Conservation (phyloP, 345 rosid genomes). For the Populus simonii region DNA sequence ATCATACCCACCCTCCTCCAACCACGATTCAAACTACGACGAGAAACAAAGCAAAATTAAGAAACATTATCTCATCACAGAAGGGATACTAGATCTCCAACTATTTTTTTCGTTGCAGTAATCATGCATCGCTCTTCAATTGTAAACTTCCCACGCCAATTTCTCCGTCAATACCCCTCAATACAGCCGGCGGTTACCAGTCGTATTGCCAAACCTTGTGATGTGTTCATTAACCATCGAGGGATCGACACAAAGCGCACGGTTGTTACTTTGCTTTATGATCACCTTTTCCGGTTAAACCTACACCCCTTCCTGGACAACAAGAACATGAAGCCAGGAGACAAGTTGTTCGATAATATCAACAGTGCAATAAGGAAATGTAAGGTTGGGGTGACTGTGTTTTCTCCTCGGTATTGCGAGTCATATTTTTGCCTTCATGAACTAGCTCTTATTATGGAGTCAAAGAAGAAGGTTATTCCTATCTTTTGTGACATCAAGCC, state of each 20-base stretch:
- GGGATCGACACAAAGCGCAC: constrained; percentile 65
- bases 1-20: not conserved
- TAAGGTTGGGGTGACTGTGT: constrained; percentile 53
- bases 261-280: constrained; percentile 55
- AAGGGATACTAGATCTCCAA: not conserved
- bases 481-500: constrained; percentile 75
- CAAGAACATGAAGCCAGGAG: constrained; percentile 78
- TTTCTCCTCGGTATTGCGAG: constrained; percentile 60
- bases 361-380: constrained; percentile 45
- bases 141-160: constrained; percentile 14
- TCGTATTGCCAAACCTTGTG: constrained; percentile 25
- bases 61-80: not conserved
- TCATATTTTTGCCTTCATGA: constrained; percentile 70
- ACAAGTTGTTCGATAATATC: constrained; percentile 61
- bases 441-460: constrained; percentile 66
- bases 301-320: constrained; percentile 61
- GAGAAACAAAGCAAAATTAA: not conserved
- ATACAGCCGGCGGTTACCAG: constrained; percentile 7
- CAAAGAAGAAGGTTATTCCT: constrained; percentile 60
- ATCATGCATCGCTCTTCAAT: constrained; percentile 28
- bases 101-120: not conserved
- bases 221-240: constrained; percentile 74
- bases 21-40: not conserved
- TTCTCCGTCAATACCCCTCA: constrained; percentile 6
- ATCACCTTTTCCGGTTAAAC: constrained; percentile 38